Base-by-base conservation (phyloP, 176 grass and related monocot species). In the Hyparrhenia diplandra region DNA sequence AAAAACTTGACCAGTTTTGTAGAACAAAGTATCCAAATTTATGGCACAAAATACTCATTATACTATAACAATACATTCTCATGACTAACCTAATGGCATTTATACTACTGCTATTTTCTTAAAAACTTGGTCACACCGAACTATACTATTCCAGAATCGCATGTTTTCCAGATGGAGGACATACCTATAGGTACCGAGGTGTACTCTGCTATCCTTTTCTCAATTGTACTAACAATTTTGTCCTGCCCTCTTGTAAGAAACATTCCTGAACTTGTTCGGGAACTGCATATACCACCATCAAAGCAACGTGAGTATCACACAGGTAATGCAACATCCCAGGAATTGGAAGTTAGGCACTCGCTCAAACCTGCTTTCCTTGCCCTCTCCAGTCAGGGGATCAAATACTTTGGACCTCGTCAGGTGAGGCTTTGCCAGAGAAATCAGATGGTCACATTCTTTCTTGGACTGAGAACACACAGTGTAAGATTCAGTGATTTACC, bases 181-280 rank as follows among this genome's bases (percentile, higher is more conserved):
- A 2, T 89, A 98, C 95, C 95, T 76, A 86, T 68, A 87, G 92
- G 95, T 91, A 98, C 79, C 82, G 91, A 91, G 68, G 90, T 91
- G 72, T 62, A 93, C 86, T 95, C 92, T 40, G 92, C 73, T 85
- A 98, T 95, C 77, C 92, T 92, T 86, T 95, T 91, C 86, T 98
- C 95, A 27, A 98, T 98, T 37, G 71, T 79, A 7, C 68, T 30
- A 51, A 98, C 67, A 71, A 91, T 80, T 63, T 89, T 84, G 46
- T 98, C 95, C 58, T 93, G 92, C 8, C 90, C 88, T 95, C 95
- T 98, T 88, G 28, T 77, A 51, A 95, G 73, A 79, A 95, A 95
- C 90, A 89, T 98, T 43, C 95, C 92, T 37, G 92, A 92, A 81
- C 95, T 98, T 75, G 95, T 98, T 13, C 90, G 76, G 4, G 89